Evolutionary conservation across 345 rosid species (phyloP).

Genomic region (Adansonia digitata): DNA sequence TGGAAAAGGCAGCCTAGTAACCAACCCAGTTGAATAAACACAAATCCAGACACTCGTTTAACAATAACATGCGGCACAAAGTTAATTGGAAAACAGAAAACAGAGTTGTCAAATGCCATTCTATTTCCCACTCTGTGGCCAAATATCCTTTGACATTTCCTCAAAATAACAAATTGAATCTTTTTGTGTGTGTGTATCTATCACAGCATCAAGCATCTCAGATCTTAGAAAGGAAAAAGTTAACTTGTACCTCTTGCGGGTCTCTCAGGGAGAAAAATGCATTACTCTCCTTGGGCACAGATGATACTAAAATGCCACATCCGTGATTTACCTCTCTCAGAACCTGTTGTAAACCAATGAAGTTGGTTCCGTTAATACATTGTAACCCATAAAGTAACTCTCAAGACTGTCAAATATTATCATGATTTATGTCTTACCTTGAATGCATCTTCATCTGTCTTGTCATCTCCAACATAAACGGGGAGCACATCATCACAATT

Average conservation of each 20-base stretch:
- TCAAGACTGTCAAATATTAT: too few species aligned
- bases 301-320: constrained; percentile 75
- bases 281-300: constrained; percentile 68
- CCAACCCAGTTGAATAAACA: background rate
- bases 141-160: background rate
- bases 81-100: background rate
- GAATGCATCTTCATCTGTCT: constrained; percentile 97
- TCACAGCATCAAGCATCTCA: background rate
- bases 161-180: background rate
- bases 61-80: background rate
- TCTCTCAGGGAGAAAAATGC: constrained; percentile 82
- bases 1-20: background rate
- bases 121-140: background rate
- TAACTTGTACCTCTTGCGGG: constrained; percentile 65
- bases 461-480: constrained; percentile 91
- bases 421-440: constrained; percentile 33
- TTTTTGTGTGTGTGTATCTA: background rate
- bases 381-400: background rate
- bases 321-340: constrained; percentile 69
- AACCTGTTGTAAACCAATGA: constrained; percentile 38
- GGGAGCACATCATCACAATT: constrained; percentile 82
- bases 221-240: background rate
- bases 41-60: background rate
- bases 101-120: background rate
- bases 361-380: background rate